phyloP scores from a whole-genome alignment of 805 yeast species.

The Pichia heedii region DNA sequence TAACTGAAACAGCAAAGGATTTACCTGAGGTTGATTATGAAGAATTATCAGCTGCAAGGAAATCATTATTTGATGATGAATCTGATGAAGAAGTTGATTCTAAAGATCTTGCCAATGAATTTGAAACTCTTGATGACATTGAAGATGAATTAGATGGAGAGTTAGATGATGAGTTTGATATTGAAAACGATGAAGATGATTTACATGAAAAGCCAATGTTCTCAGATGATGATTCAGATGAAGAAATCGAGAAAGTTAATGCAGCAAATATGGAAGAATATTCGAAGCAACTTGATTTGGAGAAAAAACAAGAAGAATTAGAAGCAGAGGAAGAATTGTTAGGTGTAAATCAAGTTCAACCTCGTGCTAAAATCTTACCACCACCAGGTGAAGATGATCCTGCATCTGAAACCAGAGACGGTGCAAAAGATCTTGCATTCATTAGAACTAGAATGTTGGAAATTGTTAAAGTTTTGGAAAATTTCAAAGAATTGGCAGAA shows the following conservation, averaged over 20 bases:
- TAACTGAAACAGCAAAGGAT: conserved; percentile 35
- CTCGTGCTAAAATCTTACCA: conserved; percentile 73
- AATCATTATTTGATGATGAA: conserved; percentile 63
- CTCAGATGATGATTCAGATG: conserved; percentile 58
- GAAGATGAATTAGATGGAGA: too few relatives aligned
- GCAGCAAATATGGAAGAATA: conserved; percentile 79
- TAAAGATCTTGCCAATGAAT: conserved; percentile 33
- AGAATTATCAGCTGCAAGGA: conserved; percentile 60
- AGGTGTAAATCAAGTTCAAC: conserved; percentile 51
- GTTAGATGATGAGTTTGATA: conserved; percentile 21
- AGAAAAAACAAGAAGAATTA: conserved; percentile 47
- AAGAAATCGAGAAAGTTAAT: conserved; percentile 61
- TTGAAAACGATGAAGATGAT: conserved; percentile 42
- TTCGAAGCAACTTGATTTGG: conserved; percentile 56
- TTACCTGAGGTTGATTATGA: conserved; percentile 62
- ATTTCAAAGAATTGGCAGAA: conserved; percentile 73
- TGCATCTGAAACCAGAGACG: conserved; percentile 31
- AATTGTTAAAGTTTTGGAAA: conserved; percentile 86
- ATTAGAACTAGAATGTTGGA: conserved; percentile 93
- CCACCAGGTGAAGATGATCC: conserved; percentile 52
- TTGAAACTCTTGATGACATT: conserved; percentile 20
- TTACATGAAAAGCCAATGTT: conserved; percentile 60
- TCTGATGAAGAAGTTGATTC: conserved; percentile 37
- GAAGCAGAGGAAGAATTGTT: conserved; percentile 56
- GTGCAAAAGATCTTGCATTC: conserved; percentile 52